A percentile compares a stretch with the other conserved stretches of the same genome.
These are phyloP conservation scores for Aspergillus sp. DNA, from an alignment of 2,329 filamentous ascomycete species.

Conservation along the genomic window DNA sequence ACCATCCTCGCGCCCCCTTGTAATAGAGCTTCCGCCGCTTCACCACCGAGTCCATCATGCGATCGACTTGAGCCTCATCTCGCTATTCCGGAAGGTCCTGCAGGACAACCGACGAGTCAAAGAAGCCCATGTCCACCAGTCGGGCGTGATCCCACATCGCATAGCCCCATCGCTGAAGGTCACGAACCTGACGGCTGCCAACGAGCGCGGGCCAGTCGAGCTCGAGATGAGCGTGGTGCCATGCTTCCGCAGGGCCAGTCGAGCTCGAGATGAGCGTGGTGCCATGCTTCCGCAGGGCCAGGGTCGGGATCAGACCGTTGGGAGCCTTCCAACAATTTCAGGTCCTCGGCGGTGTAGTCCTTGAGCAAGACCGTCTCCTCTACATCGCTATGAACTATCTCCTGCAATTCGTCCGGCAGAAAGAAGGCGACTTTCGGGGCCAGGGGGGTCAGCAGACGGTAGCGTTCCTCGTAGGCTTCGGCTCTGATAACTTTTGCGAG, in stretches of 20 bases:
- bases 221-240: neutral
- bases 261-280: neutral
- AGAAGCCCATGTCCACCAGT: neutral
- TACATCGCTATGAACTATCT: neutral
- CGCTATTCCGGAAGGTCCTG: too few relatives aligned
- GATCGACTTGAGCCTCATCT: neutral
- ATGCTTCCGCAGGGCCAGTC: neutral
- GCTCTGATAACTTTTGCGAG: neutral
- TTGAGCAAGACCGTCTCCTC: neutral
- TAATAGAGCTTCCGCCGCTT: neutral
- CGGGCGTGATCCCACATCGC: slow-evolving; percentile 1
- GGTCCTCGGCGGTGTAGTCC: neutral
- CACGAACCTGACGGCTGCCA: neutral
- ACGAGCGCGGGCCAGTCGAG: neutral
- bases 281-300: neutral
- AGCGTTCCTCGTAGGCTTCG: neutral
- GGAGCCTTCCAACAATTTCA: neutral
- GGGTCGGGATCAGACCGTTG: neutral
- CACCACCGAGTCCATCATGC: neutral
- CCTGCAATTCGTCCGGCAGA: neutral
- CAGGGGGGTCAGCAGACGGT: neutral
- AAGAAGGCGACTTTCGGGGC: neutral
- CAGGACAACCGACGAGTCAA: neutral
- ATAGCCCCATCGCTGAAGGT: neutral
- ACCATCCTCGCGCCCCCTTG: neutral